A percentile compares a stretch with the other conserved stretches of the same genome.
These are phyloP conservation scores for Amphibolis antarctica DNA, from an alignment of 106 monocot genomes.

Conservation along the genomic window DNA sequence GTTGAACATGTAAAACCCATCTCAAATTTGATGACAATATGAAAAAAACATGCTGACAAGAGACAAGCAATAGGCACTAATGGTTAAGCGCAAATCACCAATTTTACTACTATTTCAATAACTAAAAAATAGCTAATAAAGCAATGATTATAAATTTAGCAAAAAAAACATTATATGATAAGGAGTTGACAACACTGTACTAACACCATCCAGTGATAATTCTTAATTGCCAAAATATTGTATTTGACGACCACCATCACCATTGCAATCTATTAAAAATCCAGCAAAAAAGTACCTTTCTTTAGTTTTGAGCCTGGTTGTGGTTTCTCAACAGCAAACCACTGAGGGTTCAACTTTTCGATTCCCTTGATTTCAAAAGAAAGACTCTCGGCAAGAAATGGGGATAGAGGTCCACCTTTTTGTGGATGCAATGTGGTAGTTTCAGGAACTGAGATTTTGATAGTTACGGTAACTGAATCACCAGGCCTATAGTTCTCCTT, in stretches of 20 bases:
- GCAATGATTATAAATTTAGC: no score
- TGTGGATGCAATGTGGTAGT: conserved; percentile 7
- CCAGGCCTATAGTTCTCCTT: conserved; percentile 84
- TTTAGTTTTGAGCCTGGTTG: conserved; percentile 64
- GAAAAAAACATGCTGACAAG: no score
- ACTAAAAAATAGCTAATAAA: not conserved
- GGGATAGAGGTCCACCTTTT: conserved; percentile 6
- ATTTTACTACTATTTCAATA: no score
- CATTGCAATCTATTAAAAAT: not conserved
- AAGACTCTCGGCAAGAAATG: conserved; percentile 60
- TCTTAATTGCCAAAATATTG: no score
- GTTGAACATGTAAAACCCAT: no score
- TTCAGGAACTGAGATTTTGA: conserved; percentile 49
- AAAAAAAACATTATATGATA: no score
- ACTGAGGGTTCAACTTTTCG: conserved; percentile 80
- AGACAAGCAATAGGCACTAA: no score
- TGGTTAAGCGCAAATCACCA: no score
- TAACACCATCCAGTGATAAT: no score
- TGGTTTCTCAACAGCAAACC: conserved; percentile 62
- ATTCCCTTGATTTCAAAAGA: conserved; percentile 80
- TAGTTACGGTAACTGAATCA: conserved; percentile 48
- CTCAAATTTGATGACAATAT: no score
- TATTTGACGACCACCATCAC: no score
- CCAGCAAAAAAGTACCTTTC: conserved; percentile 36
- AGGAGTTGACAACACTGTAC: no score